These are phyloP conservation scores for Scedosporium boydii DNA, from an alignment of 2,329 filamentous ascomycete genomes.

Conservation along the genomic window DNA sequence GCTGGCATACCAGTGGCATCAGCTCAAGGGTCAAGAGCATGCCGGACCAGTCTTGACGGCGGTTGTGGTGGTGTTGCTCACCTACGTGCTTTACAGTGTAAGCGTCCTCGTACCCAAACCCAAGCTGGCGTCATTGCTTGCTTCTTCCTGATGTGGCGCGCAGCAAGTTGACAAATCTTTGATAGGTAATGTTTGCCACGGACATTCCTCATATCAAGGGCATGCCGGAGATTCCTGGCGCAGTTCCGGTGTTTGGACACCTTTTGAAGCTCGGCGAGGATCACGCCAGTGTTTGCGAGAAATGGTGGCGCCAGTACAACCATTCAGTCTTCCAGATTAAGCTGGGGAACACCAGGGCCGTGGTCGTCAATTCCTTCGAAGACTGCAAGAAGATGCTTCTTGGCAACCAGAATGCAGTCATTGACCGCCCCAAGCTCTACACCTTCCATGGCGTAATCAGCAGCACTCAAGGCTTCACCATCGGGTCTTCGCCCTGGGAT, in stretches of 20 bases:
- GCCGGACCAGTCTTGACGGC: slow-evolving; percentile 7
- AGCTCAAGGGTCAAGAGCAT: slow-evolving; percentile 11
- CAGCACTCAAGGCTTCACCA: slow-evolving; percentile 43
- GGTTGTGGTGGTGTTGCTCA: slow-evolving; percentile 1
- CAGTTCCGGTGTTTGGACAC: slow-evolving; percentile 38
- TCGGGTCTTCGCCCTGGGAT: slow-evolving; percentile 44
- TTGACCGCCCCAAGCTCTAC: slow-evolving; percentile 39
- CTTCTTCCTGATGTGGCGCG: too few relatives aligned
- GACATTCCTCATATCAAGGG: slow-evolving; percentile 39
- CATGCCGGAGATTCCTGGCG: slow-evolving; percentile 39
- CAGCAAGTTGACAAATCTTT: background rate
- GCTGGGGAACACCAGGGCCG: slow-evolving; percentile 41
- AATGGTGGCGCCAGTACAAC: slow-evolving; percentile 37
- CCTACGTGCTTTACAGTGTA: slow-evolving; percentile 9
- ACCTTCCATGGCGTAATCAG: slow-evolving; percentile 45
- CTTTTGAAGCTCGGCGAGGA: slow-evolving; percentile 41
- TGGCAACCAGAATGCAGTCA: slow-evolving; percentile 37
- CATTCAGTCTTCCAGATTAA: slow-evolving; percentile 41
- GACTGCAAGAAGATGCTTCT: slow-evolving; percentile 41
- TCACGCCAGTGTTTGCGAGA: slow-evolving; percentile 40
- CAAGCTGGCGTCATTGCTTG: background rate
- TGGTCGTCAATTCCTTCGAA: slow-evolving; percentile 42
- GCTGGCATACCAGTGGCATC: background rate
- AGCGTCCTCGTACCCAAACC: background rate
- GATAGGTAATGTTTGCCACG: slow-evolving; percentile 21